Evolutionary conservation across 441 rosid species (phyloP), one percentile per base, ranked within the genome.

Genomic region (Brassica hybrid): DNA sequence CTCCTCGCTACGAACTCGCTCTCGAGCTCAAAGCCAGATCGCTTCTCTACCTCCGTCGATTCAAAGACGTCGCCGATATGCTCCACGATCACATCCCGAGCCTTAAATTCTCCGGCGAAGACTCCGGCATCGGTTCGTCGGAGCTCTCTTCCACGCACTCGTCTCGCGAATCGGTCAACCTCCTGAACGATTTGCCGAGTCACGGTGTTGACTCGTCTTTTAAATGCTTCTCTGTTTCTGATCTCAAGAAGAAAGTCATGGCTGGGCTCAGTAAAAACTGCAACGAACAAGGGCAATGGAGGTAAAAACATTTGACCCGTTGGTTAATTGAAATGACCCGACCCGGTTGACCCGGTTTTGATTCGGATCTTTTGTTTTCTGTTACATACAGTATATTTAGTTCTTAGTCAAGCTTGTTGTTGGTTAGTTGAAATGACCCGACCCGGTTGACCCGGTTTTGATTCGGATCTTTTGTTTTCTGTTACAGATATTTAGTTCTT

Each of bases 1-100:
- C 96, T 48, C 99, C 98, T 58, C 95, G 94, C 5, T 78, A 85
- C 63, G 99, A 93, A 83, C 75, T 88, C 38, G 98, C 94, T 38
- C 88, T 95, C 2, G 95, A 95, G 18, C 96, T 95, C 65, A 95
- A 87, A 75, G 98, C 98, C 58, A 90, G 96, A 83, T 91, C 89
- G 64, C 81, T 95, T 77, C 94, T 95, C 8, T 86, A 83, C 73
- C 88, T 91, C 5, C 76, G 94, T 73, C 82, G 97, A 68, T 95
- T 91, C 87, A 90, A 85, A 79, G 97, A 93, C 62, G 94, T 95
- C 0, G 98, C 97, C 7, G 91, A 93, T 81, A 87, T 94, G 97
- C 94, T 94, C 34, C 94, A 90, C 54, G 99, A 94, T 77, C 85
- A 88, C 80, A 94, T 94, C 65, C 99, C 99, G 0, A 93, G 99